Evolutionary conservation across 2,329 filamentous ascomycete species (phyloP), one percentile per base, ranked within the genome.

Genomic region (Ophiostoma piceae): DNA sequence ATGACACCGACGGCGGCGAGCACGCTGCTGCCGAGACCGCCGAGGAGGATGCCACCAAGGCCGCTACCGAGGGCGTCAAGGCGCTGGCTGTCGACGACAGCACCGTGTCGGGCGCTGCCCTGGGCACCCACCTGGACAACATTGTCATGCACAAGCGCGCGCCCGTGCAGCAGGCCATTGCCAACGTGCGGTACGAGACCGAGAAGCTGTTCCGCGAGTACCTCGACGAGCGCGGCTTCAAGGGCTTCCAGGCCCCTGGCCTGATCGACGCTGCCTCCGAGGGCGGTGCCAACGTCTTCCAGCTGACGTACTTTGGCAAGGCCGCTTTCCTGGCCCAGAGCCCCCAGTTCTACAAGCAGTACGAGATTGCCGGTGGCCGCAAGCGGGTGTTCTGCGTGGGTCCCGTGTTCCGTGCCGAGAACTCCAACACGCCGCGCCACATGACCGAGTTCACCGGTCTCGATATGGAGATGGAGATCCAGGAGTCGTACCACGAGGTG

Each of bases 241-340:
- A 90, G 73, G 87, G 92, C 79, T 93, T 97, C 76, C 92, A 97
- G 78, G 91, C 94, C 1, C 93, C 95, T 11, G 94, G 93, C 79
- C 84, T 99, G 62, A 92, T 96, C 69, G 94, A 90, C 67, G 91
- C 94, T 16, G 91, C 95, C 4, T 95, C 92, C 3, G 95, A 99
- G 81, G 94, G 95, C 76, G 95, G 95, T 74, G 89, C 89, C 74
- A 96, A 94, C 77, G 94, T 98, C 57, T 98, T 99, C 79, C 85
- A 90, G 75, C 84, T 98, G 75, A 89, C 90, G 62, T 98, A 98
- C 81, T 98, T 98, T 79, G 92, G 90, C 74, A 87, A 90, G 76
- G 87, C 90, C 74, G 94, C 92, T 0, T 95, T 84, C 78, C 84
- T 95, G 26, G 92, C 92, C 6, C 91, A 94, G 78, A 90, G 87